phyloP scores from a whole-genome alignment of 257 asterid genomes.

The Primulina eburnea region DNA sequence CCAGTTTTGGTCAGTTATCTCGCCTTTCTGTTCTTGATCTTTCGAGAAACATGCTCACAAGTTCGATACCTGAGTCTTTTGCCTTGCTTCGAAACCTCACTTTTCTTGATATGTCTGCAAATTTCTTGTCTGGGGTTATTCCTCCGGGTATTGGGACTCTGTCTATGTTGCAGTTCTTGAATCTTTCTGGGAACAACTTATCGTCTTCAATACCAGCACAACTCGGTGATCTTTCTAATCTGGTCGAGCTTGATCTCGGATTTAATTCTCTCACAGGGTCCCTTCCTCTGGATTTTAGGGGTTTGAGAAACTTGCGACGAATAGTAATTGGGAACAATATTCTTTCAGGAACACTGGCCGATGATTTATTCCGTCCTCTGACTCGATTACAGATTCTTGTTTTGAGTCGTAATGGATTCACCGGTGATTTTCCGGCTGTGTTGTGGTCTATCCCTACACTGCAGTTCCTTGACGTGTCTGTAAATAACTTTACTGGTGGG shows the following conservation, averaged over 20 bases:
- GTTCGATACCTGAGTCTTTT: slow-evolving; percentile 44
- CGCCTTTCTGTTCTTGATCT: slow-evolving; percentile 65
- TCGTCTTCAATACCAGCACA: slow-evolving; percentile 75
- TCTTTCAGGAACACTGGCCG: slow-evolving; percentile 58
- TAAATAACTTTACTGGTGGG: slow-evolving; percentile 69
- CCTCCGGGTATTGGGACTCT: slow-evolving; percentile 62
- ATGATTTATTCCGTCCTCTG: slow-evolving; percentile 46
- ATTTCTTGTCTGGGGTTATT: slow-evolving; percentile 62
- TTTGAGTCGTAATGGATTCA: slow-evolving; percentile 51
- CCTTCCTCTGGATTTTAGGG: slow-evolving; percentile 49
- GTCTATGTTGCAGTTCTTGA: slow-evolving; percentile 50
- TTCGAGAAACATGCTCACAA: slow-evolving; percentile 60
- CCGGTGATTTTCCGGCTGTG: slow-evolving; percentile 46
- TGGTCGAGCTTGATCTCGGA: slow-evolving; percentile 81
- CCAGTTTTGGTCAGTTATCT: slow-evolving; percentile 57
- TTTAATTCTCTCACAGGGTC: slow-evolving; percentile 59
- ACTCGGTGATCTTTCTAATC: slow-evolving; percentile 61
- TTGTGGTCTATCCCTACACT: slow-evolving; percentile 71
- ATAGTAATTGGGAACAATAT: slow-evolving; percentile 46
- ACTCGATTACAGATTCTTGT: slow-evolving; percentile 48
- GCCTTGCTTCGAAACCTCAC: slow-evolving; percentile 53
- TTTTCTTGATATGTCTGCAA: slow-evolving; percentile 56
- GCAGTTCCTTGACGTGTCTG: slow-evolving; percentile 63
- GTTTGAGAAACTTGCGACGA: slow-evolving; percentile 55
- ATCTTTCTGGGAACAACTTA: slow-evolving; percentile 68